Base-by-base conservation (phyloP, 2,329 filamentous ascomycete genomes). In the Cercospora janseana region DNA sequence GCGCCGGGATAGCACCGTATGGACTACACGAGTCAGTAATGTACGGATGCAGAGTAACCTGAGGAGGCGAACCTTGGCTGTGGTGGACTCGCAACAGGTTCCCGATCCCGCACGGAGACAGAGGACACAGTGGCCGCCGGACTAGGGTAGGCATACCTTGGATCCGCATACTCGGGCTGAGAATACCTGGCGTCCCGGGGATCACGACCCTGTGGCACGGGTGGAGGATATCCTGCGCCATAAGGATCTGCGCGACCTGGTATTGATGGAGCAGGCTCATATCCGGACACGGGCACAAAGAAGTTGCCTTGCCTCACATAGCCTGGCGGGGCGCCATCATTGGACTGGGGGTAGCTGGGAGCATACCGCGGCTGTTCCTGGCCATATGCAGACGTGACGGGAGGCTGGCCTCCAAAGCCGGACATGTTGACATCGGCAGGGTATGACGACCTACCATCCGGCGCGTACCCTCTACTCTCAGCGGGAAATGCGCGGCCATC, bases 81-180 rank as follows among this genome's bases (percentile, higher is more conserved):
- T 37, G 56, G 60, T 13, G 62, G 63, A 42, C 56, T 64, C 31
- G 58, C 37, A 27, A 64, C 51, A 7, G 60, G 57, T 35, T 66
- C 63, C 46, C 63, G 59, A 49, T 63, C 59, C 48, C 60, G 59
- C 43, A 51, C 55, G 32, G 55, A 52, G 32, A 63, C 53, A 40
- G 62, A 61, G n/a, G 59, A 59, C 13, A 63, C 60, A 23, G 64
- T 67, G 46, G 60, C 57, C 45, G 64, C 63, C 57, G 64, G 64
- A 55, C 64, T 67, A 53, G 64, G 64, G 52, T 67, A 67, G 51
- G 64, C 63, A 60, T 64, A 65, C 57, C 63, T 61, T 44, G 63
- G 58, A 48, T 66, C 64, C 52, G 57, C 51, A 51, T 62, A 62
- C 18, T 67, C 64, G 12, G 54, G 51, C 54, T 63, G 62, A 38